Percentiles rank a stretch among this genome's conserved stretches.
These are phyloP conservation scores for Saccharum officinarum DNA, from an alignment of 176 grass and related monocot species.

Conservation along the genomic window DNA sequence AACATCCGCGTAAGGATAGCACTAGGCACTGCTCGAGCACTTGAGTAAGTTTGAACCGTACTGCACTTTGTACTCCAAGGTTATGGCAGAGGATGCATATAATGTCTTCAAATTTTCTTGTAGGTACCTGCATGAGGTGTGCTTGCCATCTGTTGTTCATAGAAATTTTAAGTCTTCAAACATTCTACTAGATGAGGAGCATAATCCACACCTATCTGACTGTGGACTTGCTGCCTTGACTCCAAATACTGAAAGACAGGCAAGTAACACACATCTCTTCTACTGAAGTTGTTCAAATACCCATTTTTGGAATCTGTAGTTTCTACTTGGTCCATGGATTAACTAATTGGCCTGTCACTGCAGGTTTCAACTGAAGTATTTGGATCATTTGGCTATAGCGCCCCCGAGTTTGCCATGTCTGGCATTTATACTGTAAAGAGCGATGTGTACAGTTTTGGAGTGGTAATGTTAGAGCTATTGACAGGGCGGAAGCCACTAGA, in stretches of 20 bases:
- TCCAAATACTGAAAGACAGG: conserved; percentile 91
- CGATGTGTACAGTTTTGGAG: conserved; percentile 98
- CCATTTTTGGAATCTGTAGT: conserved; percentile 14
- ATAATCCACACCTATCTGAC: conserved; percentile 94
- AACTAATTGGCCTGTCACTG: conserved; percentile 24
- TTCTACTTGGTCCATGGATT: conserved; percentile 20
- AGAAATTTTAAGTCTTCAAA: conserved; percentile 95
- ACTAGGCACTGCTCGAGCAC: conserved; percentile 82
- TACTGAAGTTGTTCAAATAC: background rate
- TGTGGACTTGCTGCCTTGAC: conserved; percentile 90
- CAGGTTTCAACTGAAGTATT: conserved; percentile 85
- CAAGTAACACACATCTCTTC: conserved; percentile 29
- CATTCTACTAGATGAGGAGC: conserved; percentile 95
- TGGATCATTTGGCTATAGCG: conserved; percentile 98
- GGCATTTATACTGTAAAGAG: conserved; percentile 96
- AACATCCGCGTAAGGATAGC: conserved; percentile 83
- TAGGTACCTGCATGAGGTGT: conserved; percentile 99
- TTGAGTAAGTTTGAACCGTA: conserved; percentile 71
- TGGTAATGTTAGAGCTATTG: conserved; percentile 97
- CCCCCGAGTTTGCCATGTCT: conserved; percentile 97
- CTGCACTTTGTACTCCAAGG: background rate
- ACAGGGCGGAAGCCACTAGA: conserved; percentile 93
- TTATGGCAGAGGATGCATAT: conserved; percentile 20
- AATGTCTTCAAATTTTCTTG: conserved; percentile 1
- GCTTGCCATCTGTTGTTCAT: conserved; percentile 89